These are phyloP conservation scores for Lophiotrema nucula DNA, from an alignment of 495 filamentous ascomycete genomes.

Conservation along the genomic window DNA sequence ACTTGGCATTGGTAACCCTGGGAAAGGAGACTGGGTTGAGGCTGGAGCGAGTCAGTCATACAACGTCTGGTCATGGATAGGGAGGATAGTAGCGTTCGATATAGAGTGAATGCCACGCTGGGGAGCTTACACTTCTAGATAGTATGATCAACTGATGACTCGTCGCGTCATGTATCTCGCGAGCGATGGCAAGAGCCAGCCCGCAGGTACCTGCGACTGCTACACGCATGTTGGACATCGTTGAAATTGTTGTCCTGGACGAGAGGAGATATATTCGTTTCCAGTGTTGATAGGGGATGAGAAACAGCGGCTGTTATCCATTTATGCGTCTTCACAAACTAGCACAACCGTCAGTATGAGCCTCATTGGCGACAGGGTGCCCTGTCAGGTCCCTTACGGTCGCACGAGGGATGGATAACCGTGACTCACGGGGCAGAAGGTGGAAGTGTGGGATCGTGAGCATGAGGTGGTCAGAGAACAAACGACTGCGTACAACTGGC, in stretches of 20 bases:
- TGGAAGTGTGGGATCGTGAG: neutral
- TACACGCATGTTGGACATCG: slow-evolving; percentile 56
- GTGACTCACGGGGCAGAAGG: slow-evolving; percentile 29
- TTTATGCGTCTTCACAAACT: slow-evolving; percentile 28
- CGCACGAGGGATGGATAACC: slow-evolving; percentile 6
- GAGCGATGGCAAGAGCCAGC: slow-evolving; percentile 62
- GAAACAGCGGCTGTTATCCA: slow-evolving; percentile 14
- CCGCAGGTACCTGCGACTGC: slow-evolving; percentile 72
- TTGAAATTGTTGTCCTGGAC: neutral
- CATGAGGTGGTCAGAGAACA: slow-evolving; percentile 19
- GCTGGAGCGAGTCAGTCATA: slow-evolving; percentile 14
- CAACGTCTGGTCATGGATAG: neutral
- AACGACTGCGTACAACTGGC: slow-evolving; percentile 3
- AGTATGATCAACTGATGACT: slow-evolving; percentile 67
- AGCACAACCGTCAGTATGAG: slow-evolving; percentile 20
- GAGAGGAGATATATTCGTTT: neutral
- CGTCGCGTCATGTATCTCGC: slow-evolving; percentile 54
- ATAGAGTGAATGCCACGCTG: too few relatives aligned
- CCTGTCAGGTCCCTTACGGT: neutral
- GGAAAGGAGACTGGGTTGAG: slow-evolving; percentile 38
- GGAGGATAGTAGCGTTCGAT: neutral
- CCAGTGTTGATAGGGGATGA: neutral
- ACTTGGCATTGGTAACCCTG: slow-evolving; percentile 58
- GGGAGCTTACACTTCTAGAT: slow-evolving; percentile 55
- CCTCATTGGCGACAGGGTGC: slow-evolving; percentile 13